Percentiles rank a stretch among this genome's conserved stretches.
Conservation (phyloP, 345 rosid genomes). For the Euclidium syriacum region DNA sequence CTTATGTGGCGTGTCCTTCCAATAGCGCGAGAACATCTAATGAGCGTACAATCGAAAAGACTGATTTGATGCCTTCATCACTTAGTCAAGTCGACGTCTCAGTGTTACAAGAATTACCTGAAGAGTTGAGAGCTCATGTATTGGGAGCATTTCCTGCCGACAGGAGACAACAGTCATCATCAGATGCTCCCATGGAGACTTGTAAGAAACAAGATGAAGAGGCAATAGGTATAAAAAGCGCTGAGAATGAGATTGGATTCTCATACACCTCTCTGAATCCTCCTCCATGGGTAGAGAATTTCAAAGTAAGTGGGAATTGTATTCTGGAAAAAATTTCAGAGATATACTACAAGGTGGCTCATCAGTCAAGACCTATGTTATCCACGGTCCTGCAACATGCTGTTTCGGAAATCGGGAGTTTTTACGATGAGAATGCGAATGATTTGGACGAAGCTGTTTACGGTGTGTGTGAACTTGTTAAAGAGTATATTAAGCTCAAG, state of each 20-base stretch:
- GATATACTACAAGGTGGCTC: conserved; percentile 47
- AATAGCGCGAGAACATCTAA: conserved; percentile 25
- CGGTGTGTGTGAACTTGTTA: conserved; percentile 54
- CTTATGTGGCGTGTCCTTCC: conserved; percentile 1
- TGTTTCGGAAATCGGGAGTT: conserved; percentile 31
- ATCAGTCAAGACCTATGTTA: conserved; percentile 38
- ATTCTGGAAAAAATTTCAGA: conserved; percentile 49
- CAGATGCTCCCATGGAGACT: conserved; percentile 30
- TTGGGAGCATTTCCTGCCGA: conserved; percentile 59
- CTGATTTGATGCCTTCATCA: conserved; percentile 69
- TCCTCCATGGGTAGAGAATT: conserved; percentile 67
- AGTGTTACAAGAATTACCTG: conserved; percentile 80
- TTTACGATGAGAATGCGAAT: conserved; percentile 32
- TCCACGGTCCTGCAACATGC: conserved; percentile 51
- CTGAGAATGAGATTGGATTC: conserved; percentile 34
- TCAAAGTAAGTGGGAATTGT: conserved; percentile 48
- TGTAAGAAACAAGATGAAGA: conserved; percentile 32
- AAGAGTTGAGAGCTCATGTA: conserved; percentile 64
- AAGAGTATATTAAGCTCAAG: conserved; percentile 60
- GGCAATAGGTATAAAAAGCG: conserved; percentile 13
- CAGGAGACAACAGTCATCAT: conserved; percentile 36
- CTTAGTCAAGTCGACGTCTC: conserved; percentile 75
- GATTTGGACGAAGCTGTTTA: conserved; percentile 45
- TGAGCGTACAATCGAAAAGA: conserved; percentile 26
- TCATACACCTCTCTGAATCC: conserved; percentile 47